phyloP scores from a whole-genome alignment of 345 rosid genomes.

The Moringa oleifera region DNA sequence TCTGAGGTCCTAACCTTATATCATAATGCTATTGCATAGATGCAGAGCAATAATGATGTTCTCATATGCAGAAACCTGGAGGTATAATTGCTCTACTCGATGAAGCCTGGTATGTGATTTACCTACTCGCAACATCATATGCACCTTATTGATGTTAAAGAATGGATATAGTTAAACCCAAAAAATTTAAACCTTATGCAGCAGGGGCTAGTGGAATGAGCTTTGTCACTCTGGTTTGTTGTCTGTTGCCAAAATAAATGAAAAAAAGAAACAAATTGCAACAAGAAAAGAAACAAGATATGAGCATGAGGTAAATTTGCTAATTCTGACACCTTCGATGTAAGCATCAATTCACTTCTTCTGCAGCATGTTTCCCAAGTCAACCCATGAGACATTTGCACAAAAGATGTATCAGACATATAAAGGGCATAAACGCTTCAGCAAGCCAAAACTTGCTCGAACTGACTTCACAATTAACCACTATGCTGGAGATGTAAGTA shows the following conservation, averaged over 20 bases:
- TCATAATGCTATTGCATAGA: background rate
- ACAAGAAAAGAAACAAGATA: background rate
- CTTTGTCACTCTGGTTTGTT: no score
- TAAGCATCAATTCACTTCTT: slow-evolving; percentile 8
- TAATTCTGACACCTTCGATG: no score
- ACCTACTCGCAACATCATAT: slow-evolving; percentile 5
- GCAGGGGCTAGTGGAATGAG: no score
- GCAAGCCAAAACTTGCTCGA: slow-evolving; percentile 67
- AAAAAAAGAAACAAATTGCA: background rate
- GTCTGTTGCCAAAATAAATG: background rate
- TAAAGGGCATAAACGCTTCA: slow-evolving; percentile 65
- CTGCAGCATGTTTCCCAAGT: slow-evolving; percentile 81
- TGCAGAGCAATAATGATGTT: slow-evolving; percentile 6
- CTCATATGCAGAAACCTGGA: slow-evolving; percentile 67
- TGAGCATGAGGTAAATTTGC: background rate
- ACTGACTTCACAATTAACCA: slow-evolving; percentile 72
- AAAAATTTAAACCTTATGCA: no score
- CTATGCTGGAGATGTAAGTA: slow-evolving; percentile 74
- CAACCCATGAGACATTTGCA: slow-evolving; percentile 79
- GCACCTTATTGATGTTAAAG: no score
- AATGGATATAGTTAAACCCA: no score
- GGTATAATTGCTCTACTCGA: slow-evolving; percentile 72
- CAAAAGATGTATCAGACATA: slow-evolving; percentile 76
- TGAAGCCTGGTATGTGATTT: slow-evolving; percentile 64
- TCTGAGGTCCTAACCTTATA: slow-evolving; percentile 8